phyloP scores from a whole-genome alignment of 1,284 basidiomycete genomes.

The Pyrrhoderma lamaoense region DNA sequence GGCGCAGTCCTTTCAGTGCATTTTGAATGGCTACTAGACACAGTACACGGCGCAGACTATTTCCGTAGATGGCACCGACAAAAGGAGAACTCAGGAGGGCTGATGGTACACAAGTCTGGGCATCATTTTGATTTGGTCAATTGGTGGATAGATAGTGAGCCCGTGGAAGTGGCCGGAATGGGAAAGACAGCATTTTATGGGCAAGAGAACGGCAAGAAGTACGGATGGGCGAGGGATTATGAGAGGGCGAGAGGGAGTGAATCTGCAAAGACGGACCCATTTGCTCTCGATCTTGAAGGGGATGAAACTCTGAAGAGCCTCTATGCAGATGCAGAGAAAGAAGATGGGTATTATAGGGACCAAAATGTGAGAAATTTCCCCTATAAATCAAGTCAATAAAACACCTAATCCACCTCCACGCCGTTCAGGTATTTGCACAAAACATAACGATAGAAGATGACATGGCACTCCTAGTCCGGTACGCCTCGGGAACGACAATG shows the following conservation, averaged over 20 bases:
- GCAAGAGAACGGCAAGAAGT: slow-evolving; percentile 37
- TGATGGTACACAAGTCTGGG: slow-evolving; percentile 48
- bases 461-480: slow-evolving; percentile 45
- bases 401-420: too few relatives aligned
- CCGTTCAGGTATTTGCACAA: slow-evolving; percentile 44
- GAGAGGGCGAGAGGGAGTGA: slow-evolving; percentile 37
- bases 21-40: slow-evolving; percentile 48
- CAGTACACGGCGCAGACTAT: slow-evolving; percentile 50
- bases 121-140: slow-evolving; percentile 49
- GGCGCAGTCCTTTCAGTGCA: slow-evolving; percentile 47
- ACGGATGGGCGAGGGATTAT: slow-evolving; percentile 45
- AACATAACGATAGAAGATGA: slow-evolving; percentile 51
- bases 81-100: slow-evolving; percentile 43
- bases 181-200: slow-evolving; percentile 46
- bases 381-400: background rate
- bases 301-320: slow-evolving; percentile 39
- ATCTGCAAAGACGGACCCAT: slow-evolving; percentile 41
- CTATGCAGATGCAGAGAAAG: slow-evolving; percentile 37
- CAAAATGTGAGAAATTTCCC: slow-evolving; percentile 29
- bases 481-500: slow-evolving; percentile 43
- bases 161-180: slow-evolving; percentile 44
- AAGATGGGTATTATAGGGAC: slow-evolving; percentile 39
- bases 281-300: slow-evolving; percentile 42
- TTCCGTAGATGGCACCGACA: slow-evolving; percentile 48
- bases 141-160: slow-evolving; percentile 48